A percentile compares a stretch with the other conserved stretches of the same genome.
phyloP scores from a whole-genome alignment of 2,329 filamentous ascomycete genomes.

The Monascus ruber region DNA sequence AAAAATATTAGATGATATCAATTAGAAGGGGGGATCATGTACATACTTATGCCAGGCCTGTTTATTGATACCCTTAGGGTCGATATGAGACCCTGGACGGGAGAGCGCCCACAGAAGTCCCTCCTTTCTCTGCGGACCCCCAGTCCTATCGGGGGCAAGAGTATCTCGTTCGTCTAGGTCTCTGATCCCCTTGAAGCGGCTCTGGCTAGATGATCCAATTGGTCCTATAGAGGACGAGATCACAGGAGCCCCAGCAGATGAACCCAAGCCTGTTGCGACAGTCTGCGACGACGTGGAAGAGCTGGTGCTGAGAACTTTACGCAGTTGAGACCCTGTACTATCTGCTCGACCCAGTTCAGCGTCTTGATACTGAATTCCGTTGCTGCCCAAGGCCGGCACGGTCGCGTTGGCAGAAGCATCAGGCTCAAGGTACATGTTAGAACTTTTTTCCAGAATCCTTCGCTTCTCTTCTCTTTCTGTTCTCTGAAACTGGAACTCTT shows the following conservation, averaged over 20 bases:
- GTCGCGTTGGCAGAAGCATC: conserved; percentile 43
- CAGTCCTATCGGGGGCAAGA: conserved; percentile 43
- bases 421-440: conserved; percentile 58
- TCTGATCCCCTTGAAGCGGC: conserved; percentile 78
- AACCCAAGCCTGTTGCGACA: conserved; percentile 18
- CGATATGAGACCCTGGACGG: conserved; percentile 83
- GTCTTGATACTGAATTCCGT: conserved; percentile 49
- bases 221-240: conserved; percentile 13
- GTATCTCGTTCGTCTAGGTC: conserved; percentile 78
- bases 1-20: neutral
- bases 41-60: conserved; percentile 97
- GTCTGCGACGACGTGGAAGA: conserved; percentile 34
- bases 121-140: conserved; percentile 69
- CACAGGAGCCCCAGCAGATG: conserved; percentile 12
- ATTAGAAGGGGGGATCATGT: neutral
- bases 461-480: conserved; percentile 95
- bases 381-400: conserved; percentile 26
- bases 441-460: conserved; percentile 78
- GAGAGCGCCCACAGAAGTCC: conserved; percentile 91
- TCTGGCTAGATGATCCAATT: conserved; percentile 24
- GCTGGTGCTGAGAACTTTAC: conserved; percentile 37
- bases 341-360: conserved; percentile 61
- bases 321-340: conserved; percentile 60
- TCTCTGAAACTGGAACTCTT: conserved; percentile 89
- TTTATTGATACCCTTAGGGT: conserved; percentile 90